phyloP scores from a whole-genome alignment of 2,329 filamentous ascomycete genomes.

The Tolypocladium nubicola region DNA sequence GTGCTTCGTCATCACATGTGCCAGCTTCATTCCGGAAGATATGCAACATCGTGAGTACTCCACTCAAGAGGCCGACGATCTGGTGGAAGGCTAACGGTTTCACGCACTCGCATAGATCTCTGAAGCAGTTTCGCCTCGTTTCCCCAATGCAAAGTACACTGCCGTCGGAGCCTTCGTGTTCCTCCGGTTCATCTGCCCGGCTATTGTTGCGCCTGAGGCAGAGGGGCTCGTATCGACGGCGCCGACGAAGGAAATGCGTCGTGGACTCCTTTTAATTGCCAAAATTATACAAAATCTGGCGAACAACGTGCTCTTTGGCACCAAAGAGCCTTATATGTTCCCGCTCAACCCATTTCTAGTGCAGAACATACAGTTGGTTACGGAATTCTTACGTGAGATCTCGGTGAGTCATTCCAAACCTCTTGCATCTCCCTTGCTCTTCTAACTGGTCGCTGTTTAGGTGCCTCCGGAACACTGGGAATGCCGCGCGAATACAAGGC shows the following conservation, averaged over 20 bases:
- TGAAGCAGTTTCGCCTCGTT: conserved; percentile 49
- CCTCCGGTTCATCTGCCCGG: conserved; percentile 61
- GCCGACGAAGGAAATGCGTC: conserved; percentile 59
- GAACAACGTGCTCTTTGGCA: conserved; percentile 62
- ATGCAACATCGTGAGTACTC: conserved; percentile 47
- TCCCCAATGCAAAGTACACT: conserved; percentile 61
- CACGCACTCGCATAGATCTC: conserved; percentile 35
- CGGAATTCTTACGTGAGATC: conserved; percentile 56
- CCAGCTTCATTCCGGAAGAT: conserved; percentile 56
- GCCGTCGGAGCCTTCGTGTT: conserved; percentile 64
- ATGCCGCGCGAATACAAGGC: conserved; percentile 29
- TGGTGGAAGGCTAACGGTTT: background rate
- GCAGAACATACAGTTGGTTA: conserved; percentile 57
- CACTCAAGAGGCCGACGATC: background rate
- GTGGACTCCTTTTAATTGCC: conserved; percentile 57
- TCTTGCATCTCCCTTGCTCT: background rate
- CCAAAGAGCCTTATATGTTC: conserved; percentile 64
- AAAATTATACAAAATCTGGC: conserved; percentile 63
- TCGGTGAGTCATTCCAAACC: conserved; percentile 35
- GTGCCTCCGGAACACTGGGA: conserved; percentile 38
- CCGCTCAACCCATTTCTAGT: conserved; percentile 59
- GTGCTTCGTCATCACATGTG: conserved; percentile 49
- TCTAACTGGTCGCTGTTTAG: conserved; percentile 13
- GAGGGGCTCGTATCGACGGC: conserved; percentile 51
- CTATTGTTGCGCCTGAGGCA: conserved; percentile 58